These are phyloP conservation scores for Malus hybrid DNA, from an alignment of 331 rosid genomes.

Conservation along the genomic window DNA sequence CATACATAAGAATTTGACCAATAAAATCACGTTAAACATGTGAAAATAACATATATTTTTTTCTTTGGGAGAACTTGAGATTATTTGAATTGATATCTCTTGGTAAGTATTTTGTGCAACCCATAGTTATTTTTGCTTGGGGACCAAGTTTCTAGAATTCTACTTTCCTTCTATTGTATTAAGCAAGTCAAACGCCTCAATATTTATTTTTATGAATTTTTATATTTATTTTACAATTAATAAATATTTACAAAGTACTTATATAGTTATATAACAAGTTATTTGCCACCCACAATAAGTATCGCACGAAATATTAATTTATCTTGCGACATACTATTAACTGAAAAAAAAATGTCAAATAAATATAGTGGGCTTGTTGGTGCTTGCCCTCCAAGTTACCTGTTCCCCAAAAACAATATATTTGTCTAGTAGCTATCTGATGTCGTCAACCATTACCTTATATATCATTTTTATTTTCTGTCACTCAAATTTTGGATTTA, in stretches of 20 bases:
- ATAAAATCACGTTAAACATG: too few relatives aligned
- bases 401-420: neutral
- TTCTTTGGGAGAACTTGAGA: too few relatives aligned
- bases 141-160: neutral
- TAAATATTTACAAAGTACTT: too few relatives aligned
- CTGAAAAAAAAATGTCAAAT: neutral
- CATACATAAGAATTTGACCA: too few relatives aligned
- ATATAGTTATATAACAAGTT: too few relatives aligned
- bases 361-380: neutral
- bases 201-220: neutral
- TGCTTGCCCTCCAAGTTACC: conserved; percentile 3
- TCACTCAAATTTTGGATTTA: neutral
- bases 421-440: too few relatives aligned
- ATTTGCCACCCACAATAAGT: too few relatives aligned
- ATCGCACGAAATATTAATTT: neutral
- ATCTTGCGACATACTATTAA: neutral
- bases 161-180: neutral
- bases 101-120: too few relatives aligned
- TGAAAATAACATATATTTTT: too few relatives aligned
- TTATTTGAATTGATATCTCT: too few relatives aligned
- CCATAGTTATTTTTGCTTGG: neutral
- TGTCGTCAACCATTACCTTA: neutral
- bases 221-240: too few relatives aligned
- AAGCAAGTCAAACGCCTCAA: neutral
- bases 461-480: too few relatives aligned